These are phyloP conservation scores for Tilletiaria anomala DNA, from an alignment of 1,284 basidiomycete genomes.

Conservation along the genomic window DNA sequence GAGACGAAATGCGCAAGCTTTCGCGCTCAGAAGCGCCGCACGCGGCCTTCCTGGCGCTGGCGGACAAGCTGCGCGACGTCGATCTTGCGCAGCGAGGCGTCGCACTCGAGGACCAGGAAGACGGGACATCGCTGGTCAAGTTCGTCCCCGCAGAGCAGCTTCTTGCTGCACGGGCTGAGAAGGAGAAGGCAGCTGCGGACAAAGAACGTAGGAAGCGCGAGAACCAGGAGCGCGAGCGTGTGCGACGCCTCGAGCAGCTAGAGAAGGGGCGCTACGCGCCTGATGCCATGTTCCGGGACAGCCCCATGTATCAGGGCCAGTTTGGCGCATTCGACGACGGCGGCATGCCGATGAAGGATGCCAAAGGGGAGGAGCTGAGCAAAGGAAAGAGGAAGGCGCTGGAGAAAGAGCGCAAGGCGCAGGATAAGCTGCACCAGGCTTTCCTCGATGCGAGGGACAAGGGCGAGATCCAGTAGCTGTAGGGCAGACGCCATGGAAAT, in stretches of 20 bases:
- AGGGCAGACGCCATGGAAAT: too few species aligned
- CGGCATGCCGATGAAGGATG: constrained; percentile 72
- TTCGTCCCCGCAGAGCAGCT: constrained; percentile 71
- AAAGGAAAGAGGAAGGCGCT: constrained; percentile 70
- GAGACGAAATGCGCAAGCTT: constrained; percentile 69
- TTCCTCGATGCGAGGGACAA: constrained; percentile 26
- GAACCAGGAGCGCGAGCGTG: constrained; percentile 55
- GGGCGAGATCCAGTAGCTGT: constrained; percentile 27
- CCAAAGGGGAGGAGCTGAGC: constrained; percentile 66
- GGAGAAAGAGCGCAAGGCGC: constrained; percentile 60
- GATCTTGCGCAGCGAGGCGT: constrained; percentile 86
- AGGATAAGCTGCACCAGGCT: constrained; percentile 42
- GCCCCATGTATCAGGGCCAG: constrained; percentile 32
- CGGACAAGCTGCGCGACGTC: constrained; percentile 71
- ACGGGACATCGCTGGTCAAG: constrained; percentile 72
- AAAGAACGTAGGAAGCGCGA: constrained; percentile 71
- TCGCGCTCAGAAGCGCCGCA: constrained; percentile 49
- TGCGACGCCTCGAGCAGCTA: constrained; percentile 59
- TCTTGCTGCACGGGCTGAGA: constrained; percentile 72
- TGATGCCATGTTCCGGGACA: constrained; percentile 53
- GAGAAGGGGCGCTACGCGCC: constrained; percentile 70
- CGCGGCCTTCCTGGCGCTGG: constrained; percentile 28
- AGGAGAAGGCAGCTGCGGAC: constrained; percentile 59
- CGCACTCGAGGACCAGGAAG: constrained; percentile 79
- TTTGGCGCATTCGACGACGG: constrained; percentile 69